Evolutionary conservation across 2,329 filamentous ascomycete species (phyloP), one percentile per base, ranked within the genome.

Genomic region (Colletotrichum phormii): DNA sequence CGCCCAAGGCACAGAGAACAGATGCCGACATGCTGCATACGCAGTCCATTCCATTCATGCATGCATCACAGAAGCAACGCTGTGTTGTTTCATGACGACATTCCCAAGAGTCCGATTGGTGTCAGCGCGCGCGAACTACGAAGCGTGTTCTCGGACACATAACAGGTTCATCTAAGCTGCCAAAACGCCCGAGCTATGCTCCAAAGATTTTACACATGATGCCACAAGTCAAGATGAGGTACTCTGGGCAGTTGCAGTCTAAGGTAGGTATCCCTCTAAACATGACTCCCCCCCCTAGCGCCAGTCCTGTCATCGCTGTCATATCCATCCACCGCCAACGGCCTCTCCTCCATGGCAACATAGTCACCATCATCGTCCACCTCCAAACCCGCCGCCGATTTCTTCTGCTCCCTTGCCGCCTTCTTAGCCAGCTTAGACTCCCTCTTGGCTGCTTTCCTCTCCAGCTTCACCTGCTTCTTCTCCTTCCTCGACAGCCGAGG

Each of bases 401-500:
- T 37, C 11, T 15, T 58, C 49, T 67, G 46, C 49, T 63, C 46
- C 63, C 58, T 62, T 18, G 54, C 68, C 3, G 22, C 37, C 37
- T 58, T 55, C n/a, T 55, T 57, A 11, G 65, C 18, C 22, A 11
- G n/a, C 29, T 49, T 51, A 2, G 29, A 37, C 24, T 24, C 31
- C 18, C 31, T 22, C 49, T 66, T 61, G 31, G 55, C 67, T 18
- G 60, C 57, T 69, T 82, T 83, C 75, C 81, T 84, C 71, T 80
- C 80, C 53, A 79, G 78, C 68, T 78, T 81, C 53, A 83, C 80
- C 5, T 79, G 80, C 77, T 86, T 88, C 79, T 85, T 86, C 75
- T 87, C 82, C 72, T 80, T 80, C 35, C 85, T 80, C 33, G 78
- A 83, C 22, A 81, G 63, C 46, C 78, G 80, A 1, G 84, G 84